Percentiles rank a stretch among this genome's conserved stretches.
phyloP scores from a whole-genome alignment of 2,329 filamentous ascomycete species.

The Arthrobotrys sphaeroides region DNA sequence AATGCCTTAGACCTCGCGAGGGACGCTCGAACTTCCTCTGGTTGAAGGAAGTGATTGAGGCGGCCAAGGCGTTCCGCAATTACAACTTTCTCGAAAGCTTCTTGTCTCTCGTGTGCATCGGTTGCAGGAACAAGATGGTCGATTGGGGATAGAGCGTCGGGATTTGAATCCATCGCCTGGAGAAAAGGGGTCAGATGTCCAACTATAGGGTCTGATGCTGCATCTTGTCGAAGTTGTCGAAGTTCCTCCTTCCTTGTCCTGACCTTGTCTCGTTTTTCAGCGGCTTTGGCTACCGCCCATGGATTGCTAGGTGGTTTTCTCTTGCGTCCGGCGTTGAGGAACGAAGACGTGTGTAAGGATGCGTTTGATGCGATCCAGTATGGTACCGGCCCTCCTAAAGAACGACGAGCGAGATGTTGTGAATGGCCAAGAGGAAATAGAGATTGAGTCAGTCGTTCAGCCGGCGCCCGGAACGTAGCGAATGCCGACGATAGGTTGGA shows the following conservation, averaged over 20 bases:
- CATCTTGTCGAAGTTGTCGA: slow-evolving; percentile 70
- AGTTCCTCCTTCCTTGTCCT: slow-evolving; percentile 76
- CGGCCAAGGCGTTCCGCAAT: slow-evolving; percentile 64
- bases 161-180: slow-evolving; percentile 74
- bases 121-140: slow-evolving; percentile 55
- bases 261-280: slow-evolving; percentile 42
- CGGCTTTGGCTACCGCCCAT: slow-evolving; percentile 42
- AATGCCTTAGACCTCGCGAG: slow-evolving; percentile 29
- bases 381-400: background rate
- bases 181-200: slow-evolving; percentile 84
- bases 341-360: slow-evolving; percentile 27
- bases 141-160: slow-evolving; percentile 61
- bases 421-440: background rate
- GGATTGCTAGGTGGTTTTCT: slow-evolving; percentile 40
- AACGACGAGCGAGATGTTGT: background rate
- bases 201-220: slow-evolving; percentile 79
- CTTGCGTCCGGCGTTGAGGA: slow-evolving; percentile 19
- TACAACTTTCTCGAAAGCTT: slow-evolving; percentile 36
- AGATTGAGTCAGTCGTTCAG: background rate
- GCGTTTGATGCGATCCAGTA: background rate
- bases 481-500: slow-evolving; percentile 28
- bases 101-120: slow-evolving; percentile 46
- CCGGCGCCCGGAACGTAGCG: background rate
- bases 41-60: slow-evolving; percentile 80
- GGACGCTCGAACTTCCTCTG: slow-evolving; percentile 64